Conservation (phyloP, 1,284 basidiomycete genomes). For the Cutaneotrichosporon sp. region DNA sequence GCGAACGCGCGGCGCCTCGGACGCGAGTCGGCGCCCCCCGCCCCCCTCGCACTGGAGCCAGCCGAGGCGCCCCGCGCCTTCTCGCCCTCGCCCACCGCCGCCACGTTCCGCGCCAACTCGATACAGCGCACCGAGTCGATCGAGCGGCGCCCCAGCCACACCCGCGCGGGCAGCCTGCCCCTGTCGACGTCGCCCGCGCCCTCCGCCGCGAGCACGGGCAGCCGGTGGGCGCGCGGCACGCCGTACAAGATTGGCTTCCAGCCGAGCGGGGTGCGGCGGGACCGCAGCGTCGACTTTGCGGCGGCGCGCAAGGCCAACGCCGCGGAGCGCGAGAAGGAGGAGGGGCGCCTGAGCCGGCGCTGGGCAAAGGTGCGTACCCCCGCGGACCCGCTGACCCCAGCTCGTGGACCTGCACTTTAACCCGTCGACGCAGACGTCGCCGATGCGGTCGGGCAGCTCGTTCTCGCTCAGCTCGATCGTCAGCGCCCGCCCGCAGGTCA, state of each 20-base stretch:
- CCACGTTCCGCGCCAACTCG: too few species aligned
- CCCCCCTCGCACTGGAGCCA: neutral
- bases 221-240: constrained; percentile 28
- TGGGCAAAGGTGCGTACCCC: constrained; percentile 65
- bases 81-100: neutral
- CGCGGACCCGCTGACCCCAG: constrained; percentile 29
- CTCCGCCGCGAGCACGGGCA: constrained; percentile 4
- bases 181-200: neutral
- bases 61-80: neutral
- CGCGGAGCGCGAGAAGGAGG: constrained; percentile 70
- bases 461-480: constrained; percentile 31
- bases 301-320: constrained; percentile 60
- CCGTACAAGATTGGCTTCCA: constrained; percentile 81
- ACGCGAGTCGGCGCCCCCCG: neutral
- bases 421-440: constrained; percentile 33
- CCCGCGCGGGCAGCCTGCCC: neutral
- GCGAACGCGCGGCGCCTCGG: constrained; percentile 24
- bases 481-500: neutral
- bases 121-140: neutral
- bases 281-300: constrained; percentile 76
- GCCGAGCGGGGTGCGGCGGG: constrained; percentile 69
- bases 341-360: constrained; percentile 74
- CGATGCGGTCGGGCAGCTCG: constrained; percentile 33
- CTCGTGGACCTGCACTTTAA: constrained; percentile 81
- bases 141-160: neutral